Evolutionary conservation across 1,139 yeast species (phyloP).

Genomic region (Candida anutae): DNA sequence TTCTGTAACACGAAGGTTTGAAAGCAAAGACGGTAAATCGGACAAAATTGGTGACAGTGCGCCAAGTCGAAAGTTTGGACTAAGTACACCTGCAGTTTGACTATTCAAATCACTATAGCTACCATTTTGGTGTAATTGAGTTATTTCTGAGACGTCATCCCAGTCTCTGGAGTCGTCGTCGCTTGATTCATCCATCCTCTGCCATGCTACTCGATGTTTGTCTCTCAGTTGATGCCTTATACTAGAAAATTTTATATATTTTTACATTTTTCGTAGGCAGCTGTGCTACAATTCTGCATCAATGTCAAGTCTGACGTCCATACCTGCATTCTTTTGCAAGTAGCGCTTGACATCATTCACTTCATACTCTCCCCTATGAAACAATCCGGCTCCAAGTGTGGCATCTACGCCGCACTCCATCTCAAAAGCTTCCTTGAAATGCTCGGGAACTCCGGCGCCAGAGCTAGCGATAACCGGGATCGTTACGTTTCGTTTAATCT

Average conservation of each 20-base stretch:
- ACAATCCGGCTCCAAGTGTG: slow-evolving; percentile 96
- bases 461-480: slow-evolving; percentile 96
- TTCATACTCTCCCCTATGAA: slow-evolving; percentile 88
- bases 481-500: slow-evolving; percentile 64
- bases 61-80: background rate
- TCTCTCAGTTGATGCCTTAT: no score
- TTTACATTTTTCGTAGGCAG: no score
- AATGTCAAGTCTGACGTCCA: slow-evolving; percentile 33
- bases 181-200: no score
- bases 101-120: no score
- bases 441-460: slow-evolving; percentile 92
- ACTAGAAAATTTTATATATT: no score
- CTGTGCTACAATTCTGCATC: slow-evolving; percentile 15
- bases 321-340: slow-evolving; percentile 31
- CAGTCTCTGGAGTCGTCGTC: no score
- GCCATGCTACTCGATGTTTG: no score
- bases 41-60: background rate
- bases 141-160: no score
- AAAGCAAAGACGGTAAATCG: background rate
- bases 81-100: no score
- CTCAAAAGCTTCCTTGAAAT: slow-evolving; percentile 78
- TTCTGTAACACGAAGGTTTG: background rate
- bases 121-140: no score
- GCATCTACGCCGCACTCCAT: slow-evolving; percentile 80
- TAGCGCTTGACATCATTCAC: slow-evolving; percentile 75